Evolutionary conservation across 345 rosid species (phyloP).

Genomic region (Eucalyptus grandis): DNA sequence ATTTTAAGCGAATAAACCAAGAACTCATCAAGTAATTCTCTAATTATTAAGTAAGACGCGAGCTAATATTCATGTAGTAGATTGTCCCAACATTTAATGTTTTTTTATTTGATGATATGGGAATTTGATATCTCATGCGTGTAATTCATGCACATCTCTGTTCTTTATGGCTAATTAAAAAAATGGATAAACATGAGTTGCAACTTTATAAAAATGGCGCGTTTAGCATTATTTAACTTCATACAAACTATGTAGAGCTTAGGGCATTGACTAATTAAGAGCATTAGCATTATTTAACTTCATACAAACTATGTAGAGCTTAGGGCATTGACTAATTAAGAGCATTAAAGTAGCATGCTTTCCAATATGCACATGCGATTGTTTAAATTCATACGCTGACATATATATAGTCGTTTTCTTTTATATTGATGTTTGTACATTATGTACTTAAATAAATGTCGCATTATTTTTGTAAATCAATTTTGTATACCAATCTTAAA

Average conservation of each 20-base stretch:
- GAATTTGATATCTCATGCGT: accelerated
- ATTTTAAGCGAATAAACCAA: not conserved
- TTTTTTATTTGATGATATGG: not conserved
- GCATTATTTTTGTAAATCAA: not conserved
- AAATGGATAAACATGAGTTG: not conserved
- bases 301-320: no score
- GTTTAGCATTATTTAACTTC: not conserved
- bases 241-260: not conserved
- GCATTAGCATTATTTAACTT: accelerated
- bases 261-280: not conserved
- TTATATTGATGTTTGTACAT: not conserved
- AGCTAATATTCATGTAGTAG: not conserved
- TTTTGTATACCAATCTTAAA: not conserved
- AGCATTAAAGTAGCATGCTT: not conserved
- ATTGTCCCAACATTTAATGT: not conserved
- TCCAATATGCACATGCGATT: not conserved
- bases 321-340: no score
- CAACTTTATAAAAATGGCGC: not conserved
- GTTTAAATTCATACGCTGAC: accelerated
- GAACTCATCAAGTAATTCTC: not conserved
- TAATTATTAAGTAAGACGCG: not conserved
- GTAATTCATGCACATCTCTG: not conserved
- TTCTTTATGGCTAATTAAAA: not conserved
- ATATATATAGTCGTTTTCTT: not conserved
- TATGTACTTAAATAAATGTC: no score